Evolutionary conservation across 1,284 basidiomycete species (phyloP), one percentile per base, ranked within the genome.

Genomic region (Caloboletus firmus): DNA sequence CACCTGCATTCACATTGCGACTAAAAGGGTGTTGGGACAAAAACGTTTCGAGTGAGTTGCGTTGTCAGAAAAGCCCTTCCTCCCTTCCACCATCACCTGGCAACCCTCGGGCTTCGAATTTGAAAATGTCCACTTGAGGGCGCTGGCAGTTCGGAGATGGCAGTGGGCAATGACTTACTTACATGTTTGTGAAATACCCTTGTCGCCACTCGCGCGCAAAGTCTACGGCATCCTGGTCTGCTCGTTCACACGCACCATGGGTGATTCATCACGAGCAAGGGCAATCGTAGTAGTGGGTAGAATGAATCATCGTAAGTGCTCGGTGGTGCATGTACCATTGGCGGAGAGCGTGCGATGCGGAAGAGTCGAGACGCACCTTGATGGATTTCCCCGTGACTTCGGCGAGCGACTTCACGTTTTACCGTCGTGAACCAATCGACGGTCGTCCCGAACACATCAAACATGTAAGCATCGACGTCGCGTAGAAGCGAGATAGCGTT

Each of bases 401-500:
- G 58, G 3, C 54, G 63, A 42, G 68, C 52, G 8, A 87, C 65
- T 44, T 79, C 74, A 5, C 68, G 64, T 5, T 72, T 69, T 15
- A 86, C 76, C 24, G 78, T 77, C 6, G 71, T 70, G 49, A 76
- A 74, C 83, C 83, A 87, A 59, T 86, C 80, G 13, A 84, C 81
- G 4, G 80, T 78, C 0, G 84, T 87, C 10, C 85, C 84, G 52
- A 86, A 82, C 8, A 82, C 79, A 55, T 88, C 85, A 59, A 87
- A 87, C 4, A 85, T 52, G 39, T 82, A 74, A 0, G 77, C 83
- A 49, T 84, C 76, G 13, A 87, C 72, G 30, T 70, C 72, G 24
- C 52, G 49, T 24, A 64, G 28, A 26, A 50, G 12, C 3, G 43
- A 40, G 11, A 18, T 4, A 18, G 40, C 40, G 13, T 41, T 1